A percentile compares a stretch with the other conserved stretches of the same genome.
These are phyloP conservation scores for Lipomyces yamanashiensis DNA, from an alignment of 805 yeast species.

Conservation along the genomic window DNA sequence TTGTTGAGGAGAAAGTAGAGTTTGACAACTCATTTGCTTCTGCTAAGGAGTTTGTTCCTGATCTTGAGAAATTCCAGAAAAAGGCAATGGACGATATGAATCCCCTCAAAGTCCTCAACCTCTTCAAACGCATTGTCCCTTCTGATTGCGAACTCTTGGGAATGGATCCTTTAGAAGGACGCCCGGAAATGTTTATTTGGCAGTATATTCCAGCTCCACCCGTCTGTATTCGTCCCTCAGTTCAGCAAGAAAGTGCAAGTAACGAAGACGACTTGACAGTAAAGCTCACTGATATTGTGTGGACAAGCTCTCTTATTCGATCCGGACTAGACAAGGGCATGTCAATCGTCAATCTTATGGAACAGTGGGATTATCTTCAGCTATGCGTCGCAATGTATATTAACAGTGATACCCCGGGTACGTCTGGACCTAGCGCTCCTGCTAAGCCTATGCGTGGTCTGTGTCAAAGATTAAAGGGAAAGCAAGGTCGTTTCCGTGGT, in stretches of 20 bases:
- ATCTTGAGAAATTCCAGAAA: constrained; percentile 81
- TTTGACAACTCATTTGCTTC: constrained; percentile 89
- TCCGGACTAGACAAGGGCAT: constrained; percentile 97
- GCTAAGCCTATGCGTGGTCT: constrained; percentile 85
- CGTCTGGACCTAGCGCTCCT: constrained; percentile 52
- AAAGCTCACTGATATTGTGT: constrained; percentile 92
- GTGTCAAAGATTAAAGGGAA: constrained; percentile 96
- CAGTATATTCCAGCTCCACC: constrained; percentile 98
- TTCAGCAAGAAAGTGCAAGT: constrained; percentile 87
- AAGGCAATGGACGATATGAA: constrained; percentile 92
- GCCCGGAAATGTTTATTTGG: constrained; percentile 98
- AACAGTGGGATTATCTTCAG: constrained; percentile 98
- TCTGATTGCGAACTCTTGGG: constrained; percentile 92
- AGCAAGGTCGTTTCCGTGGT: constrained; percentile 98
- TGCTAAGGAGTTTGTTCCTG: constrained; percentile 78
- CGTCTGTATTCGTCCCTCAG: constrained; percentile 97
- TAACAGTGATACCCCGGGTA: constrained; percentile 90
- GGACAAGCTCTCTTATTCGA: constrained; percentile 91
- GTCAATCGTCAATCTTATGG: constrained; percentile 91
- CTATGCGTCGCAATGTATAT: constrained; percentile 96
- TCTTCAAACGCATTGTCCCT: constrained; percentile 84
- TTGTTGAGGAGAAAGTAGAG: constrained; percentile 76
- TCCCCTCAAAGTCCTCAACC: constrained; percentile 83
- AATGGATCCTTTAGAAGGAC: constrained; percentile 81
- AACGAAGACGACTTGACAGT: constrained; percentile 98